phyloP scores from a whole-genome alignment of 495 filamentous ascomycete genomes.

The Aspergillus nidulans region DNA sequence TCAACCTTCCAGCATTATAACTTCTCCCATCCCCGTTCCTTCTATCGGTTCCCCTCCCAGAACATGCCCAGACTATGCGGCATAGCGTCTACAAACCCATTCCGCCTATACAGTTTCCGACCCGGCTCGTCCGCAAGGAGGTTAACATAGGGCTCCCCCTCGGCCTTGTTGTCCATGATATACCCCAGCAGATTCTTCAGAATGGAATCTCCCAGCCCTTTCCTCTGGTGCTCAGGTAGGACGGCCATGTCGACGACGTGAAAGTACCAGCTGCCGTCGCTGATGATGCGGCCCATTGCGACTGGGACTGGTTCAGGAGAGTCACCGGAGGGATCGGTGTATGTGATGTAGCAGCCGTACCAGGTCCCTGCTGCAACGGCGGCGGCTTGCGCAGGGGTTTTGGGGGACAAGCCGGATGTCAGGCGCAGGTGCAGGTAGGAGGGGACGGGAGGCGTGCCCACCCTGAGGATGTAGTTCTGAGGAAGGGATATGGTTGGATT shows the following conservation, averaged over 20 bases:
- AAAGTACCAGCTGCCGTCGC: constrained; percentile 53
- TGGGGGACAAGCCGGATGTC: constrained; percentile 31
- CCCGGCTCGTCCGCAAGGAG: constrained; percentile 45
- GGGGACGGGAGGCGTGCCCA: constrained; percentile 32
- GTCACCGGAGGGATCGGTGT: constrained; percentile 8
- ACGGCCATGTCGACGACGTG: constrained; percentile 51
- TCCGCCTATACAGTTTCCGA: constrained; percentile 38
- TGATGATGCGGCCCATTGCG: constrained; percentile 49
- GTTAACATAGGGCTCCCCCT: constrained; percentile 39
- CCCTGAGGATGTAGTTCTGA: constrained; percentile 26
- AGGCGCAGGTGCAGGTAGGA: constrained; percentile 38
- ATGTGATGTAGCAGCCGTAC: constrained; percentile 39
- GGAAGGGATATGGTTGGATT: constrained; percentile 18
- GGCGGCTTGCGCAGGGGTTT: constrained; percentile 32
- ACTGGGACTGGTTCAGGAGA: constrained; percentile 11
- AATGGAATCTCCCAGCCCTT: constrained; percentile 45
- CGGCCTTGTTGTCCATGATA: constrained; percentile 34
- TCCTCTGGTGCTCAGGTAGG: constrained; percentile 43
- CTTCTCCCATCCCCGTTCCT: background rate
- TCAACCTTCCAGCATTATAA: no score
- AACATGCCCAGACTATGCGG: constrained; percentile 26
- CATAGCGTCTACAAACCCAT: constrained; percentile 46
- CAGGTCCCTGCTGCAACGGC: constrained; percentile 33
- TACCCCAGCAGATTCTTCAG: constrained; percentile 37
- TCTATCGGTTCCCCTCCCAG: background rate